Evolutionary conservation across 2,329 filamentous ascomycete species (phyloP), one percentile per base, ranked within the genome.

Genomic region (Lasiodiplodia gonubiensis): DNA sequence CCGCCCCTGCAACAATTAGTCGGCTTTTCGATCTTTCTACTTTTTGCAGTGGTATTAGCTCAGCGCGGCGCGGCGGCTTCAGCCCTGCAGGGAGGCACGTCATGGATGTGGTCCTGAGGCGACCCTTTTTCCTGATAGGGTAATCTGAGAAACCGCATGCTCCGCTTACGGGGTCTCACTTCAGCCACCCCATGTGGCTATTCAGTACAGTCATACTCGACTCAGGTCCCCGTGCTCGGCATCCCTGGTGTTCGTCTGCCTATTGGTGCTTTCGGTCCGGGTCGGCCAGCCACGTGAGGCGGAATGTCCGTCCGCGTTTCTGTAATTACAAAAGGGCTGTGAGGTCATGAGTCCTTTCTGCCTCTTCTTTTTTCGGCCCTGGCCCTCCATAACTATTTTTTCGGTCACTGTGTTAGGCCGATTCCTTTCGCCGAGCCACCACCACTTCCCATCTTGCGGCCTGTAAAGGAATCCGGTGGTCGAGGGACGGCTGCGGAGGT

Each of bases 181-280:
- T 25, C 59, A 63, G 46, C 59, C 59, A 25, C 59, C 46, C 14
- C n/a, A 25, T 51, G 23, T 23, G 42, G 57, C 25, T 21, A 21
- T 33, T 21, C 7, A 10, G n/a, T 11, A 63, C 59, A 63, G 59
- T 63, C 59, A 51, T 63, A 52, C 59, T 37, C 10, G 30, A 37
- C 53, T 37, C 21, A 18, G 33, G n/a, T 21, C 53, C 30, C 30
- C n/a, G n/a, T 37, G 6, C n/a, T 6, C 25, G 23, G 30, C n/a
- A 33, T 16, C 30, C n/a, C 18, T 10, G n/a, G 14, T 35, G n/a
- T 14, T 7, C 8, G 30, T 35, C 6, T 3, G 23, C n/a, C 39
- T 14, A 23, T 57, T 57, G 53, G 53, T 25, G n/a, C 4, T 33
- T n/a, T 33, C 30, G 30, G 30, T 33, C 30, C 30, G 30, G 18